Evolutionary conservation across 2,329 filamentous ascomycete species (phyloP).

Genomic region (Epichloe scottii): DNA sequence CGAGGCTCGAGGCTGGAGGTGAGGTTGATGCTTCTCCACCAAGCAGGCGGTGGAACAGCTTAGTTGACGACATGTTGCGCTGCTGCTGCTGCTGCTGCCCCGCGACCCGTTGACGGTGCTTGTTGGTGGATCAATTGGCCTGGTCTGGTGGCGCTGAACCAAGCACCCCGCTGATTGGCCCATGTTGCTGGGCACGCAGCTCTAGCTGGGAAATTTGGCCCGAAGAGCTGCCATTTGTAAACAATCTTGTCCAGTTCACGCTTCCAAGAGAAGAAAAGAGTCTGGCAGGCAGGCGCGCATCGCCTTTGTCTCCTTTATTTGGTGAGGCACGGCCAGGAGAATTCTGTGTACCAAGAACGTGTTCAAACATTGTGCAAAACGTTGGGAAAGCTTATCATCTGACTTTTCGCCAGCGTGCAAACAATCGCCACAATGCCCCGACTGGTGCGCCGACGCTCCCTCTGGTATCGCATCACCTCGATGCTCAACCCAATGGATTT

Average conservation of each 20-base stretch:
- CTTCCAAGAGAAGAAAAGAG: neutral
- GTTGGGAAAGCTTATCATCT: neutral
- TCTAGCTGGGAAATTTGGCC: neutral
- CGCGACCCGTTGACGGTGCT: neutral
- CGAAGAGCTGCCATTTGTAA: conserved; percentile 9
- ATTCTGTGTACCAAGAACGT: neutral
- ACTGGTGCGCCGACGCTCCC: conserved; percentile 68
- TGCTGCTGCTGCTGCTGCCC: neutral
- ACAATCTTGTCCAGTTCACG: conserved; percentile 9
- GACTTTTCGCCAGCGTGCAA: neutral
- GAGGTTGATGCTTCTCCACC: conserved; percentile 1
- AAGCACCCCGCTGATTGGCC: neutral
- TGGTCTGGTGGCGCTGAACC: neutral
- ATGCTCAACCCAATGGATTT: conserved; percentile 82
- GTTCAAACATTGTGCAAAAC: neutral
- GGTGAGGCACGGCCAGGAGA: neutral
- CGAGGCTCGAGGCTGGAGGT: neutral
- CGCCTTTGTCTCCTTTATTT: neutral
- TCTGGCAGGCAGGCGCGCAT: neutral
- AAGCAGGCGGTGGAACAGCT: conserved; percentile 2
- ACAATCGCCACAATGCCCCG: conserved; percentile 44
- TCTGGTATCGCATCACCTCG: conserved; percentile 67
- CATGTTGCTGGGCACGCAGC: neutral
- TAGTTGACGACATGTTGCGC: neutral
- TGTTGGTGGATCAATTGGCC: neutral